Evolutionary conservation across 2,329 filamentous ascomycete species (phyloP).

Genomic region (Periconia macrospinosa): DNA sequence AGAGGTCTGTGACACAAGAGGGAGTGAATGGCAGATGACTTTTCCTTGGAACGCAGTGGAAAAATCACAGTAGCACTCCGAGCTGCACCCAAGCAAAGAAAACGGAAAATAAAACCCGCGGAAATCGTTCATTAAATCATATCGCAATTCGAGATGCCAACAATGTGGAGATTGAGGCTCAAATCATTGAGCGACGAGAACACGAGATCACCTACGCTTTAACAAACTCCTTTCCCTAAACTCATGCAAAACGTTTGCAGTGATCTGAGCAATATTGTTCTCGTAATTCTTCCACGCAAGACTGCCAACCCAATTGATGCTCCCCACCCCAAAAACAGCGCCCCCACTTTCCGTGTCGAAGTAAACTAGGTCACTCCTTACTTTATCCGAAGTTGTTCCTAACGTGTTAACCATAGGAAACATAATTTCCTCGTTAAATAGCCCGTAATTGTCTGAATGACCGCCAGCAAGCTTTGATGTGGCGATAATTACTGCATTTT

Average conservation of each 20-base stretch:
- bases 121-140: constrained; percentile 23
- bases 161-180: not conserved
- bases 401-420: constrained; percentile 13
- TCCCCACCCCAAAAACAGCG: constrained; percentile 12
- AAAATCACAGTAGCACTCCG: too few relatives aligned
- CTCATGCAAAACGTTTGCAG: constrained; percentile 11
- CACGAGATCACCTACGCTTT: not conserved
- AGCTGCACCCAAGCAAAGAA: too few relatives aligned
- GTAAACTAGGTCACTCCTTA: constrained; percentile 16
- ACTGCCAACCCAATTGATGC: constrained; percentile 14
- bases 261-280: constrained; percentile 14
- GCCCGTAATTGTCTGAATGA: constrained; percentile 12
- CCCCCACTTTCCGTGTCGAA: constrained; percentile 12
- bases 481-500: constrained; percentile 30
- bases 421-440: constrained; percentile 18
- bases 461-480: constrained; percentile 14
- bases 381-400: constrained; percentile 14
- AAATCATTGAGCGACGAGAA: not conserved
- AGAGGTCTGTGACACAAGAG: too few relatives aligned
- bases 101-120: too few relatives aligned
- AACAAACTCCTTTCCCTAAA: constrained; percentile 2
- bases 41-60: too few relatives aligned
- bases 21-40: too few relatives aligned
- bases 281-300: constrained; percentile 13
- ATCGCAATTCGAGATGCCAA: not conserved